phyloP scores from a whole-genome alignment of 257 asterid species.

The Petunia secreta region DNA sequence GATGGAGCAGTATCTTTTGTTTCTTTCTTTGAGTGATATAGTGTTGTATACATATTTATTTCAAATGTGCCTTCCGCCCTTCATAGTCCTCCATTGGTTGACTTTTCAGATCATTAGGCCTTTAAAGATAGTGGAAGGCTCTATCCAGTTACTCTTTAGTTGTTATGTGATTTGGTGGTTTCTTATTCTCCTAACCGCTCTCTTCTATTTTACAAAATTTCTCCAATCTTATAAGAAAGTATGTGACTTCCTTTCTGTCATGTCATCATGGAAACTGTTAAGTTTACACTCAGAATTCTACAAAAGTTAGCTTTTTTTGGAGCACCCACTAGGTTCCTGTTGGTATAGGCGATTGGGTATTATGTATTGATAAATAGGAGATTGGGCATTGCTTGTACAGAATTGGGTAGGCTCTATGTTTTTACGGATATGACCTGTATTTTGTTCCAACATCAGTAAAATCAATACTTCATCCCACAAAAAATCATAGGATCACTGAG shows the following conservation, averaged over 20 bases:
- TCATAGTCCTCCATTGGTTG: background rate
- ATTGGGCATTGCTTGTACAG: background rate
- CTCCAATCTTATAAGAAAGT: background rate
- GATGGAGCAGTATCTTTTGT: background rate
- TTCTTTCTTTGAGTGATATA: background rate
- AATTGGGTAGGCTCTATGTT: background rate
- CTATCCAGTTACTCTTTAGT: constrained; percentile 6
- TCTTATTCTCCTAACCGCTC: background rate
- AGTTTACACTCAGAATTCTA: background rate
- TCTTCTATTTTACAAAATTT: background rate
- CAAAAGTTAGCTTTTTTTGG: background rate
- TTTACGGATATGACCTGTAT: background rate
- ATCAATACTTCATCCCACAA: constrained; percentile 15
- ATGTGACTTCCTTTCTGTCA: background rate
- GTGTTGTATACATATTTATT: background rate
- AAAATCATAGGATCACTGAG: background rate
- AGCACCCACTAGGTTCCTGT: background rate
- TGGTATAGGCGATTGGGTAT: background rate
- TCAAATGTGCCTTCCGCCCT: background rate
- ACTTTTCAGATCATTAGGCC: background rate
- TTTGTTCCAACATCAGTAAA: constrained; percentile 3
- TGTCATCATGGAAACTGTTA: background rate
- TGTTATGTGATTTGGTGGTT: background rate
- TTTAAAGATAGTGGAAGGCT: constrained; percentile 10
- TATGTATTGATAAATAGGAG: background rate